phyloP scores from a whole-genome alignment of 179 eudicot genomes.

The Heliamphora pulchella region DNA sequence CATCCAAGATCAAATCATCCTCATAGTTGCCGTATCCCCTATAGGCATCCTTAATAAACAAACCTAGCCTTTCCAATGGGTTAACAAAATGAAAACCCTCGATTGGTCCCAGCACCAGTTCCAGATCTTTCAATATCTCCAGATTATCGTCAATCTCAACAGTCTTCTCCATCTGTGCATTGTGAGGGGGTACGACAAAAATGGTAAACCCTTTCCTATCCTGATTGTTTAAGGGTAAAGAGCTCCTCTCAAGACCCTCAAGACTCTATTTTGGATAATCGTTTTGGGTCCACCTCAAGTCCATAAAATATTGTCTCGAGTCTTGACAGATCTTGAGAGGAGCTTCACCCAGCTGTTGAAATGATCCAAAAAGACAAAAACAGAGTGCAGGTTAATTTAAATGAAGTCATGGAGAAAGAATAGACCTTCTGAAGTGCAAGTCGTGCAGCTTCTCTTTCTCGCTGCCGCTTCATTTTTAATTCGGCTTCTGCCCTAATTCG shows the following conservation, averaged over 20 bases:
- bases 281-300: no score
- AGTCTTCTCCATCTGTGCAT: slow-evolving; percentile 69
- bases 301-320: no score
- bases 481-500: slow-evolving; percentile 34
- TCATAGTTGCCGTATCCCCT: slow-evolving; percentile 25
- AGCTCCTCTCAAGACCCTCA: no score
- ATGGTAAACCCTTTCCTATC: background rate
- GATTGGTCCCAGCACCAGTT: slow-evolving; percentile 21
- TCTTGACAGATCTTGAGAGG: no score
- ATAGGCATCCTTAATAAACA: slow-evolving; percentile 46
- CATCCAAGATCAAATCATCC: slow-evolving; percentile 11
- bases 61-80: slow-evolving; percentile 51
- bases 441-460: slow-evolving; percentile 56
- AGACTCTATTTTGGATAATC: no score
- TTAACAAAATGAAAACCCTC: slow-evolving; percentile 24
- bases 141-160: slow-evolving; percentile 47
- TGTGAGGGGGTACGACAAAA: background rate
- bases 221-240: no score
- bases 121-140: slow-evolving; percentile 43
- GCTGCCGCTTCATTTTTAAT: slow-evolving; percentile 37
- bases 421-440: slow-evolving; percentile 58
- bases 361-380: no score
- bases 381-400: no score
- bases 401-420: background rate
- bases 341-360: no score